phyloP scores from a whole-genome alignment of 495 filamentous ascomycete species.

The Hypoxylon subgilvum region DNA sequence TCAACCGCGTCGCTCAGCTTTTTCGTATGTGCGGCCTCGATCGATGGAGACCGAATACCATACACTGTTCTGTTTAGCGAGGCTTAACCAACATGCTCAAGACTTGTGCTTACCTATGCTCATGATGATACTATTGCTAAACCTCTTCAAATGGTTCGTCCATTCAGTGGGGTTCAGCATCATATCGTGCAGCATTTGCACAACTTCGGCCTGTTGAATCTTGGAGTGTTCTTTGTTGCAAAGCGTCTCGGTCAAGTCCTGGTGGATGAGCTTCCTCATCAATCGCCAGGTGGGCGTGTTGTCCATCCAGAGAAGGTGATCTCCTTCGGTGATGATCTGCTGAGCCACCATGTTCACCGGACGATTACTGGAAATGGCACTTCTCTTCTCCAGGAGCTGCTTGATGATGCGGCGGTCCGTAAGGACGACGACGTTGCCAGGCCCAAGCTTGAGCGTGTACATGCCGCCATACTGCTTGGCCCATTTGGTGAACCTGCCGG shows the following conservation, averaged over 20 bases:
- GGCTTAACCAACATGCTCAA: too few relatives aligned
- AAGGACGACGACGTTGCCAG: constrained; percentile 43
- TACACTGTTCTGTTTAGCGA: too few relatives aligned
- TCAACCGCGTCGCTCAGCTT: too few relatives aligned
- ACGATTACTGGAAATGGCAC: constrained; percentile 34
- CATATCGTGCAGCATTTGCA: not conserved
- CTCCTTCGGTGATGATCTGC: constrained; percentile 41
- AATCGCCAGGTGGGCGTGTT: constrained; percentile 47
- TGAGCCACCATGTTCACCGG: constrained; percentile 48
- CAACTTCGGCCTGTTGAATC: too few relatives aligned
- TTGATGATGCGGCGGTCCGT: constrained; percentile 46
- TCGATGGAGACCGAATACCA: too few relatives aligned
- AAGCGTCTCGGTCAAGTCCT: not conserved
- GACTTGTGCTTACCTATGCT: too few relatives aligned
- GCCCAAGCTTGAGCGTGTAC: constrained; percentile 47
- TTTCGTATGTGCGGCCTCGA: too few relatives aligned
- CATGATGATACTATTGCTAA: too few relatives aligned
- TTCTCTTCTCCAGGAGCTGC: constrained; percentile 48
- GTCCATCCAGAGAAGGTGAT: constrained; percentile 45
- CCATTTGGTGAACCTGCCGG: too few relatives aligned
- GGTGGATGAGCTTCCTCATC: constrained; percentile 46
- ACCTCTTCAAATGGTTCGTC: too few relatives aligned
- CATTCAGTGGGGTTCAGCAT: not conserved
- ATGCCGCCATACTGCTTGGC: constrained; percentile 46
- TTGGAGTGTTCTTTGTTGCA: not conserved